Conservation (phyloP, 176 grass and related monocot genomes). For the Eragrostis curvula region DNA sequence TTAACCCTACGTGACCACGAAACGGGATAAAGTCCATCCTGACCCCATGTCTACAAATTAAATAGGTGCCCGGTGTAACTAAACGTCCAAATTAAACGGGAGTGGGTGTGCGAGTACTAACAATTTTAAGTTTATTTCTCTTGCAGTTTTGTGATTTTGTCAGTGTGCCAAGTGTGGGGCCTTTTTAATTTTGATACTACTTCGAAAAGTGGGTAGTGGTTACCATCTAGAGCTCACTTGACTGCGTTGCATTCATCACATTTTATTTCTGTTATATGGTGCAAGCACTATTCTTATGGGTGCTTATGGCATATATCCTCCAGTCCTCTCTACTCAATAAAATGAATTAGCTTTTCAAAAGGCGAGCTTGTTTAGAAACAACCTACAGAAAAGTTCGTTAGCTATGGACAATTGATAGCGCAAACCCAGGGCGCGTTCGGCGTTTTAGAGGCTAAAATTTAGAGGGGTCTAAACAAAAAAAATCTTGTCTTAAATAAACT, state of each 20-base stretch:
- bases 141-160: background rate
- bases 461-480: no score
- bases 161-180: background rate
- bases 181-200: background rate
- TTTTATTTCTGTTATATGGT: background rate
- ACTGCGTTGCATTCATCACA: background rate
- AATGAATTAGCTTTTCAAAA: background rate
- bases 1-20: slow-evolving; percentile 1
- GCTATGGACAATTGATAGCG: background rate
- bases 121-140: slow-evolving; percentile 4
- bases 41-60: background rate
- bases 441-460: no score
- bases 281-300: background rate
- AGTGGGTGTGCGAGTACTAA: background rate
- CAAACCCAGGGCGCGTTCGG: no score
- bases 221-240: background rate
- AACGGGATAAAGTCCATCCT: background rate
- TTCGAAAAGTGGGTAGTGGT: background rate
- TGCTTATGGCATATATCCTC: no score
- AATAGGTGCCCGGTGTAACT: background rate
- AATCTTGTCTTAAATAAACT: no score
- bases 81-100: background rate
- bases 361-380: background rate
- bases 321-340: background rate
- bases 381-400: background rate